Percentiles rank a stretch among this genome's conserved stretches.
These are phyloP conservation scores for Lindgomyces ingoldianus DNA, from an alignment of 495 filamentous ascomycete species.

Conservation along the genomic window DNA sequence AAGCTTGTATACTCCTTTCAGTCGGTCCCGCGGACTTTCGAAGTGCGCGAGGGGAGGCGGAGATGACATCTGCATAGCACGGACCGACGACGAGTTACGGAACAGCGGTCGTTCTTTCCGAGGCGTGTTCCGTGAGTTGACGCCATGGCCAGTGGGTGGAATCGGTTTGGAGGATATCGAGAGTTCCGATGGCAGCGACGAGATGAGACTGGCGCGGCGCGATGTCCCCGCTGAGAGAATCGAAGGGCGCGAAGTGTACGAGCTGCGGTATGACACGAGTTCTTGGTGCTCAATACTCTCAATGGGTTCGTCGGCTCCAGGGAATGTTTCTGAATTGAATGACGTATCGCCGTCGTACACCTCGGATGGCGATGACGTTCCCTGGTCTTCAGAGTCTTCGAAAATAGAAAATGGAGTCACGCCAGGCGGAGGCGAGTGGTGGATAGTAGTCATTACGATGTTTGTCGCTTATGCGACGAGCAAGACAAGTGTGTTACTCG, in stretches of 20 bases:
- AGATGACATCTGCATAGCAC: constrained; percentile 75
- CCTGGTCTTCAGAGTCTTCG: constrained; percentile 30
- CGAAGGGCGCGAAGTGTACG: constrained; percentile 26
- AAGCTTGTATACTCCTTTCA: constrained; percentile 32
- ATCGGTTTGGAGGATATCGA: constrained; percentile 29
- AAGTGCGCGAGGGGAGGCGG: constrained; percentile 58
- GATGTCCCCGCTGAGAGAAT: constrained; percentile 10
- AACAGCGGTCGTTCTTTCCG: constrained; percentile 54
- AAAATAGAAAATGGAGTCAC: constrained; percentile 25
- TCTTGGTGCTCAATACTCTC: constrained; percentile 25
- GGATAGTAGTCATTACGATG: constrained; percentile 23
- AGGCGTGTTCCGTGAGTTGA: constrained; percentile 40
- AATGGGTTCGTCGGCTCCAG: constrained; percentile 14
- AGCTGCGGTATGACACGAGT: constrained; percentile 25
- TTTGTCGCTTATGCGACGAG: constrained; percentile 12
- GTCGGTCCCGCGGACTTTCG: constrained; percentile 51
- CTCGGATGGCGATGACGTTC: constrained; percentile 21
- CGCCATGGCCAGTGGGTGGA: constrained; percentile 12
- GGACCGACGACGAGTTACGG: constrained; percentile 72
- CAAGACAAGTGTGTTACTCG: not conserved
- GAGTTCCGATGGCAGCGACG: constrained; percentile 32
- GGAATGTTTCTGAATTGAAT: constrained; percentile 21
- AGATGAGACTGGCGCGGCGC: constrained; percentile 35
- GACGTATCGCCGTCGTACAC: constrained; percentile 25
- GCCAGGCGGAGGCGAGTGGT: constrained; percentile 23